Percentiles rank a stretch among this genome's conserved stretches.
phyloP scores from a whole-genome alignment of 768 basidiomycete species.

The Nidula microcarpa region DNA sequence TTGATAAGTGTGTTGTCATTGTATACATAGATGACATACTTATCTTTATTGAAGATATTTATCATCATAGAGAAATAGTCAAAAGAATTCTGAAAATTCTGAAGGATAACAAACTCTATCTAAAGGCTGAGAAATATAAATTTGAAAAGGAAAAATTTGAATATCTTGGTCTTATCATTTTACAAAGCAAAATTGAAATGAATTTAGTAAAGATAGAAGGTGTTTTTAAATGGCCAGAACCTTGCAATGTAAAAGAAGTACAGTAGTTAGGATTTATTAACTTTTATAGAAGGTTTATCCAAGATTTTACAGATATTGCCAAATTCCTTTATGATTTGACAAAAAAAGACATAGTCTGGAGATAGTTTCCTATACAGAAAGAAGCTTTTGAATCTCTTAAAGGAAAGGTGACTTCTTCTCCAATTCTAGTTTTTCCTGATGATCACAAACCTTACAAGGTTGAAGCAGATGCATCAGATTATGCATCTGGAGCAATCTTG shows the following conservation, averaged over 20 bases:
- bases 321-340: constrained; percentile 10
- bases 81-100: constrained; percentile 8
- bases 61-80: constrained; percentile 9
- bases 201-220: constrained; percentile 26
- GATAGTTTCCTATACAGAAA: background rate
- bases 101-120: constrained; percentile 9
- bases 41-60: constrained; percentile 24
- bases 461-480: background rate
- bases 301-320: constrained; percentile 18
- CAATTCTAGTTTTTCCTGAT: background rate
- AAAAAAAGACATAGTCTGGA: background rate
- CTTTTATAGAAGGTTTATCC: constrained; percentile 25
- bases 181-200: constrained; percentile 19
- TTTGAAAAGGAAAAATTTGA: constrained; percentile 22
- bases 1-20: constrained; percentile 20
- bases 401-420: background rate
- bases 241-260: constrained; percentile 20
- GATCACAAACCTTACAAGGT: background rate
- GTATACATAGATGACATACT: constrained; percentile 42
- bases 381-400: background rate
- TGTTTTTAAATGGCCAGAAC: constrained; percentile 25
- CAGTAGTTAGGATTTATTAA: constrained; percentile 32
- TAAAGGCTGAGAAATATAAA: constrained; percentile 34
- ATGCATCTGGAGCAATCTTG: background rate
- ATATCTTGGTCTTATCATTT: constrained; percentile 30